These are phyloP conservation scores for Pezicula radicicola DNA, from an alignment of 2,329 filamentous ascomycete species.

Conservation along the genomic window DNA sequence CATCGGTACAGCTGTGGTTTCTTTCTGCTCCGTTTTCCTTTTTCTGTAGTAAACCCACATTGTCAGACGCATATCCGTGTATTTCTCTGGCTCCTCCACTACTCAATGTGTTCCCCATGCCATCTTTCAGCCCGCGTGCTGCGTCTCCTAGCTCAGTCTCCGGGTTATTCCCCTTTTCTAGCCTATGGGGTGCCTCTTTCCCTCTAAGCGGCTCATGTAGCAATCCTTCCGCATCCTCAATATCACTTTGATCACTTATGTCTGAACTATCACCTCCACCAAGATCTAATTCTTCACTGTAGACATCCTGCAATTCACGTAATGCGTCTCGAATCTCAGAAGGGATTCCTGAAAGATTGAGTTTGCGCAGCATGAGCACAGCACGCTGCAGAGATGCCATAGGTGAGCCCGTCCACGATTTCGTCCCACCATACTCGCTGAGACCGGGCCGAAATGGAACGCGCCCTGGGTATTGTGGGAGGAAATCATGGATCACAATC, in stretches of 20 bases:
- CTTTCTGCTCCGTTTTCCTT: no score
- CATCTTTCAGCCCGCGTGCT: no score
- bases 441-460: constrained; percentile 13
- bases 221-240: no score
- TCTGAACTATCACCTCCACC: constrained; percentile 15
- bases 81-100: no score
- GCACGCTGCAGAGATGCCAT: constrained; percentile 16
- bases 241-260: constrained; percentile 13
- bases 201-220: no score
- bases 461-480: constrained; percentile 13
- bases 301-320: constrained; percentile 17
- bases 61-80: no score
- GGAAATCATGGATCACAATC: constrained; percentile 13
- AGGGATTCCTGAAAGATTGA: constrained; percentile 14
- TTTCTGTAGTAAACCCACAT: no score
- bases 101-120: no score
- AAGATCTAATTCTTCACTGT: constrained; percentile 17
- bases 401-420: constrained; percentile 12
- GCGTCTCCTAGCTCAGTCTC: no score
- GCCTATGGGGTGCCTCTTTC: no score
- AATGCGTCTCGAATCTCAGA: constrained; percentile 14
- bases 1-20: no score
- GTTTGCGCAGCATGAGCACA: constrained; percentile 16
- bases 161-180: no score
- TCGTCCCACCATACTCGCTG: constrained; percentile 13